Percentiles rank a stretch among this genome's conserved stretches.
Conservation (phyloP, 1,284 basidiomycete genomes). For the Melampsora larici-populina region DNA sequence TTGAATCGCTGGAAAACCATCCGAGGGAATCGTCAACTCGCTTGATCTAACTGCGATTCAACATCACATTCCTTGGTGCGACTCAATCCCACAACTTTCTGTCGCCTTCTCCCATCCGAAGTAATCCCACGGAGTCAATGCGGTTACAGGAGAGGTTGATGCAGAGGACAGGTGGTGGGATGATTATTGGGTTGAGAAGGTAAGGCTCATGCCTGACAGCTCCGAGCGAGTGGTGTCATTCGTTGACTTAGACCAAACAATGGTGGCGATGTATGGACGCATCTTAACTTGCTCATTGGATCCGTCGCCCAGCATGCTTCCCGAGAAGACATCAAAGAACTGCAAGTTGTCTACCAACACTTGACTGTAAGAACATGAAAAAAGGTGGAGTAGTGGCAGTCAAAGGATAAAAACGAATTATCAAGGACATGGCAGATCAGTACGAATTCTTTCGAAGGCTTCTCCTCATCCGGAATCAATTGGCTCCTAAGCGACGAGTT, state of each 20-base stretch:
- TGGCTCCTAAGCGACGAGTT: conserved; percentile 95
- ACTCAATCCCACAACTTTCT: too few species aligned
- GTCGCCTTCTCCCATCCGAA: too few species aligned
- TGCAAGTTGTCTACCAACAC: conserved; percentile 82
- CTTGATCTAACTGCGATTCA: too few species aligned
- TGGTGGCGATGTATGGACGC: conserved; percentile 96
- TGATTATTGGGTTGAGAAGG: too few species aligned
- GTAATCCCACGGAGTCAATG: too few species aligned
- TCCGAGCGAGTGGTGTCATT: conserved; percentile 61
- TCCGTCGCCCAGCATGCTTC: conserved; percentile 98
- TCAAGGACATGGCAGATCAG: conserved; percentile 83
- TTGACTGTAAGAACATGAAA: conserved; percentile 94
- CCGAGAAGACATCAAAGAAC: conserved; percentile 95
- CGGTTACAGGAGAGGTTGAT: too few species aligned
- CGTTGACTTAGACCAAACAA: conserved; percentile 95
- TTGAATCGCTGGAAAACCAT: too few species aligned
- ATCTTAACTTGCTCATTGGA: conserved; percentile 97
- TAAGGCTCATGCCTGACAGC: too few species aligned
- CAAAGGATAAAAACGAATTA: conserved; percentile 89
- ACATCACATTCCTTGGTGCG: too few species aligned
- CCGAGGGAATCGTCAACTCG: too few species aligned
- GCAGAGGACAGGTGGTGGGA: too few species aligned
- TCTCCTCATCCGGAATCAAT: conserved; percentile 91
- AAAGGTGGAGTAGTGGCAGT: conserved; percentile 79
- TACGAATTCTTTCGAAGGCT: conserved; percentile 89